These are phyloP conservation scores for Penicillium olsonii DNA, from an alignment of 2,329 filamentous ascomycete species.

Conservation along the genomic window DNA sequence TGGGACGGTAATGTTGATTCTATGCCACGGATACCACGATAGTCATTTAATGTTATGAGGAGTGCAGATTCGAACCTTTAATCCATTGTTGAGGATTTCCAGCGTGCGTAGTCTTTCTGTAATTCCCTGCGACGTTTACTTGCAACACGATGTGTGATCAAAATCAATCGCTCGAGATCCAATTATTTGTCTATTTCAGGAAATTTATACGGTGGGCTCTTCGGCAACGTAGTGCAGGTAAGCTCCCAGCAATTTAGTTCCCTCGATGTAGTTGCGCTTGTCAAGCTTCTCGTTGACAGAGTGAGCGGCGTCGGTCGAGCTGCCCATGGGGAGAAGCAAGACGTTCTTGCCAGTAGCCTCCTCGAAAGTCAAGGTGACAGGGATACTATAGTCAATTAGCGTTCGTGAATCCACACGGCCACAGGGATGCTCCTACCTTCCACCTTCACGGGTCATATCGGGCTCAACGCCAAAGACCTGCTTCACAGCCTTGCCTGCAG, in stretches of 20 bases:
- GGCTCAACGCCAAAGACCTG: constrained; percentile 91
- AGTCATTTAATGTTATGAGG: constrained; percentile 1
- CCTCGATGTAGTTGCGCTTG: constrained; percentile 96
- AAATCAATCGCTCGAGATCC: constrained; percentile 7
- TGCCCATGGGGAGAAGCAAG: constrained; percentile 91
- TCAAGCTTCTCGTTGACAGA: constrained; percentile 99
- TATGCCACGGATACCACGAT: constrained; percentile 33
- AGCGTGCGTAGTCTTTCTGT: no score
- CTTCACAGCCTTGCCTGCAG: constrained; percentile 93
- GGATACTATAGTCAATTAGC: constrained; percentile 67
- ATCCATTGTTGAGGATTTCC: not conserved
- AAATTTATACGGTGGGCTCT: constrained; percentile 60
- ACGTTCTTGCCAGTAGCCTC: constrained; percentile 98
- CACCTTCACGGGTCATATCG: constrained; percentile 94
- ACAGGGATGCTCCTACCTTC: constrained; percentile 59
- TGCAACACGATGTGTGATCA: not conserved
- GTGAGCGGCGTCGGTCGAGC: constrained; percentile 93
- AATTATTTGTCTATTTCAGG: constrained; percentile 3
- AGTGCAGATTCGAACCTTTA: not conserved
- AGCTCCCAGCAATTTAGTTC: constrained; percentile 89
- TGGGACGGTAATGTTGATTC: constrained; percentile 25
- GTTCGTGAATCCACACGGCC: not conserved
- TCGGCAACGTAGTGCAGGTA: constrained; percentile 96
- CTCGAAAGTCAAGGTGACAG: constrained; percentile 95
- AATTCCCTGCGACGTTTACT: no score